These are phyloP conservation scores for Solanum rostratum DNA, from an alignment of 257 asterid genomes.

Conservation along the genomic window DNA sequence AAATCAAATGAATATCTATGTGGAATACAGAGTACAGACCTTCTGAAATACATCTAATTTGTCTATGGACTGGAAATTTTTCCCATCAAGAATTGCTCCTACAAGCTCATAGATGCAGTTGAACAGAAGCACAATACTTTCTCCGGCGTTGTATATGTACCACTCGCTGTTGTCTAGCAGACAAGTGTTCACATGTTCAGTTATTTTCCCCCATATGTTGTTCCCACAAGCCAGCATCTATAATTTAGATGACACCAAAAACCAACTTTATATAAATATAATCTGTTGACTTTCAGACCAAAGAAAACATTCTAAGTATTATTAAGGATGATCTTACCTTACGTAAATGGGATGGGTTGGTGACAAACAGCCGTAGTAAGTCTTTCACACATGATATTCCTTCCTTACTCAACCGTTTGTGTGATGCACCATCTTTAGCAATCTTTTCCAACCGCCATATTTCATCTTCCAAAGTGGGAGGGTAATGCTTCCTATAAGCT, in stretches of 20 bases:
- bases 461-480: constrained; percentile 52
- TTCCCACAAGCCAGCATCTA: constrained; percentile 44
- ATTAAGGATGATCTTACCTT: constrained; percentile 35
- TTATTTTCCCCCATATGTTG: constrained; percentile 55
- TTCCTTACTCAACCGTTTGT: constrained; percentile 18
- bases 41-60: constrained; percentile 28
- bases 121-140: constrained; percentile 30
- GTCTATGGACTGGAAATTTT: constrained; percentile 25
- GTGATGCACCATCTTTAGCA: constrained; percentile 67
- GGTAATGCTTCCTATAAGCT: constrained; percentile 76
- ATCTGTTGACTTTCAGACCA: neutral
- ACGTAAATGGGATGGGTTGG: constrained; percentile 31
- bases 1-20: neutral
- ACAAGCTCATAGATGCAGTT: constrained; percentile 44
- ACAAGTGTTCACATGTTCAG: constrained; percentile 45
- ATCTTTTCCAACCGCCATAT: constrained; percentile 82
- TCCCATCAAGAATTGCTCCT: constrained; percentile 52
- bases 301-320: neutral
- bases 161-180: constrained; percentile 31
- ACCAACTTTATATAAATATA: neutral
- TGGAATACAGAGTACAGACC: constrained; percentile 41
- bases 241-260: constrained; percentile 12
- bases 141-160: constrained; percentile 23
- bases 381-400: constrained; percentile 43
- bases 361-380: constrained; percentile 36